Conservation (phyloP, 2,329 filamentous ascomycete species). For the Epichloe festucae region DNA sequence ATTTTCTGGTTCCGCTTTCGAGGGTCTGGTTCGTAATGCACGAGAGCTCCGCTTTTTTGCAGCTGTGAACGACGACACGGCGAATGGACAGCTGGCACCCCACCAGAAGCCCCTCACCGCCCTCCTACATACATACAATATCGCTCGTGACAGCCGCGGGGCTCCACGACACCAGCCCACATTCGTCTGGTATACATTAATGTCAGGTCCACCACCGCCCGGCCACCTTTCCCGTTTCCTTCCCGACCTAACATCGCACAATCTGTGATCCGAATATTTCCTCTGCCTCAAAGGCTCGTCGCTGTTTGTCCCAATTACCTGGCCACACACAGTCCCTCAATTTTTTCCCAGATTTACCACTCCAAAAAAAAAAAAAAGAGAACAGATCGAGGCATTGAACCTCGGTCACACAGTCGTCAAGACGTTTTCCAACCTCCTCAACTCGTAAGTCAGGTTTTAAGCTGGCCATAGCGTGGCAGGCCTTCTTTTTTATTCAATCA, state of each 20-base stretch:
- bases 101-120: background rate
- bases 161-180: background rate
- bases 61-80: background rate
- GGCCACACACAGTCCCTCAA: background rate
- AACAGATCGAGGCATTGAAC: slow-evolving; percentile 35
- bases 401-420: slow-evolving; percentile 61
- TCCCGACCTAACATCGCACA: background rate
- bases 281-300: background rate
- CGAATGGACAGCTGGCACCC: background rate
- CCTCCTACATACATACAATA: background rate
- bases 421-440: slow-evolving; percentile 97
- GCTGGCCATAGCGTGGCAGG: background rate
- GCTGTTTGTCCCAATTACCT: background rate
- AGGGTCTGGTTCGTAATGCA: background rate
- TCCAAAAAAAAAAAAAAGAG: slow-evolving; percentile 2
- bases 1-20: background rate
- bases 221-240: background rate
- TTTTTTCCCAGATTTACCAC: slow-evolving; percentile 5
- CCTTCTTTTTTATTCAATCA: background rate
- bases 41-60: background rate
- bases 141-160: background rate
- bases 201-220: background rate
- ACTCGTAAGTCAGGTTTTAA: slow-evolving; percentile 58
- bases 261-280: background rate
- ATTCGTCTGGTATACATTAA: background rate